Percentiles rank a stretch among this genome's conserved stretches.
phyloP scores from a whole-genome alignment of 1,284 basidiomycete genomes.

The Tilletia walkeri region DNA sequence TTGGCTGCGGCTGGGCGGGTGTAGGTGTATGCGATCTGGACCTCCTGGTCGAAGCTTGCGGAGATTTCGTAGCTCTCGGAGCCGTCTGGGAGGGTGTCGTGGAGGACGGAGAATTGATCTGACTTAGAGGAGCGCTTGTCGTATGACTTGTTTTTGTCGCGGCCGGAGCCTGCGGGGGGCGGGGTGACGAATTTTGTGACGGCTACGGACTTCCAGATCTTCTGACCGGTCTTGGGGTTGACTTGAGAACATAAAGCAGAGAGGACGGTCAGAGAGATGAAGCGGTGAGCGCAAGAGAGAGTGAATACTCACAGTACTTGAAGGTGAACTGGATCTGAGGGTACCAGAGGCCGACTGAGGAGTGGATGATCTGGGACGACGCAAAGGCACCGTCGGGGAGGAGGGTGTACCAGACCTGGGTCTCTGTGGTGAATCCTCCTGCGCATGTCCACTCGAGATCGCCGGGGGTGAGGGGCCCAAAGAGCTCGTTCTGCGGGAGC shows the following conservation, averaged over 20 bases:
- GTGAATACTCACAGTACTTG: constrained; percentile 65
- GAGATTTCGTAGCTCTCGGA: constrained; percentile 73
- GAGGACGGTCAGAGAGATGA: not conserved
- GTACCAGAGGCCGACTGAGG: constrained; percentile 92
- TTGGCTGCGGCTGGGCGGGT: constrained; percentile 69
- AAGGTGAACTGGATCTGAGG: constrained; percentile 94
- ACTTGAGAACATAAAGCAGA: constrained; percentile 37
- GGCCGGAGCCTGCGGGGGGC: constrained; percentile 61
- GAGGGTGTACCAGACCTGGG: constrained; percentile 82
- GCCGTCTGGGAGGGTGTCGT: constrained; percentile 66
- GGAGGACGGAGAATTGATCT: constrained; percentile 74
- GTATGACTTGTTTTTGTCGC: constrained; percentile 57
- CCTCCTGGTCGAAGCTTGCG: constrained; percentile 74
- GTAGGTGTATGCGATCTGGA: constrained; percentile 77
- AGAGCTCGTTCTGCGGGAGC: constrained; percentile 59
- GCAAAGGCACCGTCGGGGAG: constrained; percentile 77
- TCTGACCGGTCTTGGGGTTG: constrained; percentile 73
- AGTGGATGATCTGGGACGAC: constrained; percentile 93
- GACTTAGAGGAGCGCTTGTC: constrained; percentile 85
- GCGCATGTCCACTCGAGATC: constrained; percentile 82
- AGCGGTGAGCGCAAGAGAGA: not conserved
- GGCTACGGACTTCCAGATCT: constrained; percentile 84
- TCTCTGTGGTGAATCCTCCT: constrained; percentile 84
- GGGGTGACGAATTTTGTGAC: constrained; percentile 78
- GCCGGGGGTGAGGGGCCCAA: constrained; percentile 66